A percentile compares a stretch with the other conserved stretches of the same genome.
Conservation (phyloP, 257 asterid species). For the Voacanga thouarsii region DNA sequence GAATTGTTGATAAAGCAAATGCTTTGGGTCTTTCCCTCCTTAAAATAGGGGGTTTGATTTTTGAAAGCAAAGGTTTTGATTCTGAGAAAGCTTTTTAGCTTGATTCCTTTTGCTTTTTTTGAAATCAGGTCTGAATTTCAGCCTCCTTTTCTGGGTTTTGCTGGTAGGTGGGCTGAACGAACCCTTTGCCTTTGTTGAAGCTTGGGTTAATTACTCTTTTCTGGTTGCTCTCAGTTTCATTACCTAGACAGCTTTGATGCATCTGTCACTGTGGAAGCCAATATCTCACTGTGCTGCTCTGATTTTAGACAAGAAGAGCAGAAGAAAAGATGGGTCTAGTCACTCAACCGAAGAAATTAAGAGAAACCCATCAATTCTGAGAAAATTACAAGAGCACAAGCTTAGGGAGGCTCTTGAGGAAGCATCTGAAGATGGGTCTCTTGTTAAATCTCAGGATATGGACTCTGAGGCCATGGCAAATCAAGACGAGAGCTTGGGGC, state of each 20-base stretch:
- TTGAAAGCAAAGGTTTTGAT: slow-evolving; percentile 65
- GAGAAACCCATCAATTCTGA: slow-evolving; percentile 57
- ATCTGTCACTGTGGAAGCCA: slow-evolving; percentile 98
- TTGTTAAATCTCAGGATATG: slow-evolving; percentile 76
- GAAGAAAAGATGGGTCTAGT: slow-evolving; percentile 66
- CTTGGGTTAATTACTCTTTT: slow-evolving; percentile 33
- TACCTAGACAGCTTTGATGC: slow-evolving; percentile 58
- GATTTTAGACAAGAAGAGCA: slow-evolving; percentile 89
- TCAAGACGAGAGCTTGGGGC: slow-evolving; percentile 72
- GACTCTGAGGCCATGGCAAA: slow-evolving; percentile 60
- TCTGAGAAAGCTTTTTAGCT: slow-evolving; percentile 60
- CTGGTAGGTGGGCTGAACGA: slow-evolving; percentile 51
- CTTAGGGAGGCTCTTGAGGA: slow-evolving; percentile 96
- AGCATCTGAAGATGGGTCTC: slow-evolving; percentile 95
- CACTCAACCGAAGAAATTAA: slow-evolving; percentile 58
- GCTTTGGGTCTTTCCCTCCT: slow-evolving; percentile 52
- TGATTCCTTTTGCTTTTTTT: slow-evolving; percentile 67
- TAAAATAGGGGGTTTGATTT: slow-evolving; percentile 42
- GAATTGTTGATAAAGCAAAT: slow-evolving; percentile 42
- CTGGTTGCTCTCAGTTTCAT: slow-evolving; percentile 27
- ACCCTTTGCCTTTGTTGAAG: slow-evolving; percentile 24
- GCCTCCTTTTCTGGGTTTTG: slow-evolving; percentile 41
- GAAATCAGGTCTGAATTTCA: slow-evolving; percentile 37
- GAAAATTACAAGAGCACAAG: slow-evolving; percentile 85
- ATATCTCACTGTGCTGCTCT: slow-evolving; percentile 93